Base-by-base conservation (phyloP, 345 rosid species). In the Corchorus olitorius region DNA sequence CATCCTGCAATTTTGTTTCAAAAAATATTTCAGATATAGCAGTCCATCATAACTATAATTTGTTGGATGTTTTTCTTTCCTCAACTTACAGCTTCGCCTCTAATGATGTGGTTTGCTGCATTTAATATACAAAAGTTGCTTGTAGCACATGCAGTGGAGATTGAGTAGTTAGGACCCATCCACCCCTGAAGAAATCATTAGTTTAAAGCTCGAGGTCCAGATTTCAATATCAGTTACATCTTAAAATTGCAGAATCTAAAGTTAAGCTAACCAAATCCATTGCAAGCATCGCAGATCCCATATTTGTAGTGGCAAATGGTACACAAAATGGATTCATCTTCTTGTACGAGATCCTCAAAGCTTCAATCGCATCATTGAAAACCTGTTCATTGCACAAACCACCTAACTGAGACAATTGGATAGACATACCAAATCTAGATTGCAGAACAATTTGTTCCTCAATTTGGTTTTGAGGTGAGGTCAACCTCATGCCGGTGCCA, bases 221-320 rank as follows among this genome's bases (percentile, higher is more conserved):
- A 76, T 46, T 75, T 20, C 46, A 77, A 14, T 39, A 43, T 67
- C 50, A 6, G 15, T 19, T 35, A 20, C 58, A 75, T 59, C 59
- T 43, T 37, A 10, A 69, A 45, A 72, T 71, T 53, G 69, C 48
- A 80, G 27, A 65, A 63, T 59, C 15, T 33, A 76, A 78, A 81
- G 63, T 70, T 73, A 41, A 76, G 81, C 87, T 76, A 70, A 93
- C 98, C 93, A 95, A 90, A 86, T 95, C 99, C 91, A 95, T 87
- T 34, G 97, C 99, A 69, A 95, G 97, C 97, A 95, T 91, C 15
- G 99, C 99, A 75, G 99, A 95, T 80, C 99, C 99, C 99, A 95
- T 95, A 82, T 95, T 95, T 76, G 99, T 91, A 75, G 98, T 92
- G 4, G 99, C 98, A 81, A 91, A 93, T 73, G 99, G 99, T 63